A percentile compares a stretch with the other conserved stretches of the same genome.
Conservation (phyloP, 2,329 filamentous ascomycete genomes). For the Colletotrichum spinosum region DNA sequence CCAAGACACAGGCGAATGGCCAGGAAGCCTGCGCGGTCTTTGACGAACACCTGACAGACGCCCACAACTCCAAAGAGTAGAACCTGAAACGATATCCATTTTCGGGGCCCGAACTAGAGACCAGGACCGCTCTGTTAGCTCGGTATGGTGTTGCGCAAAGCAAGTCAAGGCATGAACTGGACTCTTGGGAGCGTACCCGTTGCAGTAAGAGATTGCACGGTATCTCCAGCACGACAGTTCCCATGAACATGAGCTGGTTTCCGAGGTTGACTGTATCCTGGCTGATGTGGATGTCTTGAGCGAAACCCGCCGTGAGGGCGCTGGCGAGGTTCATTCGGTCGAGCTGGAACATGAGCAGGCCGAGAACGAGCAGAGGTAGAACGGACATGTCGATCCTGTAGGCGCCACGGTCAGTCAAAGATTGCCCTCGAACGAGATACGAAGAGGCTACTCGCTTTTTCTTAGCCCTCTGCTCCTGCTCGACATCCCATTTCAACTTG, state of each 20-base stretch:
- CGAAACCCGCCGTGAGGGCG: conserved; percentile 61
- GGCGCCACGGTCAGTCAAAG: not conserved
- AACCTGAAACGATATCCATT: conserved; percentile 62
- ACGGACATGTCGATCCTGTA: conserved; percentile 59
- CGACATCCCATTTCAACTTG: conserved; percentile 32
- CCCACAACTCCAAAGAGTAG: conserved; percentile 60
- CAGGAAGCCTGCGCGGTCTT: conserved; percentile 57
- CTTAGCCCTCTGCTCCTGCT: conserved; percentile 38
- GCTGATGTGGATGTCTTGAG: conserved; percentile 53
- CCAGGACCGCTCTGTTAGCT: not conserved
- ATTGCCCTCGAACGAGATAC: conserved; percentile 21
- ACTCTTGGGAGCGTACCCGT: conserved; percentile 35
- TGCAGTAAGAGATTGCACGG: conserved; percentile 62
- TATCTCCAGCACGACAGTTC: conserved; percentile 62
- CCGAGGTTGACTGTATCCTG: conserved; percentile 63
- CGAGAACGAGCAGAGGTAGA: conserved; percentile 60
- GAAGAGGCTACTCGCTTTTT: conserved; percentile 34
- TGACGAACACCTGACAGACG: conserved; percentile 56
- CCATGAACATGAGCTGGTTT: conserved; percentile 65
- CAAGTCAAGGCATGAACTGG: not conserved
- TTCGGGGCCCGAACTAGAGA: conserved; percentile 54
- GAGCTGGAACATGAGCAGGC: conserved; percentile 62
- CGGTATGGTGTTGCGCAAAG: no score
- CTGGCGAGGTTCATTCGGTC: conserved; percentile 65
- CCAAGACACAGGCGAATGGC: conserved; percentile 57